Base-by-base conservation (phyloP, 306 rosid species). In the Prunus salicina region DNA sequence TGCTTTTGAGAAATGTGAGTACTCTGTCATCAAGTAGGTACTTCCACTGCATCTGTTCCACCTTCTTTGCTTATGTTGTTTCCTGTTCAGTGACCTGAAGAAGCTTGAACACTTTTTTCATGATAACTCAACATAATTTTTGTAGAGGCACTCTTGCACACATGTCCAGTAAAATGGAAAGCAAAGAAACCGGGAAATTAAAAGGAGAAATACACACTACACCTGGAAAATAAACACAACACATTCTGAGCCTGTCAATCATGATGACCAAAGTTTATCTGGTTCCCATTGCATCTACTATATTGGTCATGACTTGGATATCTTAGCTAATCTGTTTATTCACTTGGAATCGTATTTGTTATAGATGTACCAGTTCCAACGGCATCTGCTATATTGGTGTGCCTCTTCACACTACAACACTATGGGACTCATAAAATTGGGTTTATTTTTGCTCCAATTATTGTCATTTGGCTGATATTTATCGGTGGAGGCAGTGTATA, bases 371-470 rank as follows among this genome's bases (percentile, higher is more conserved):
- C 91, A 25, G 90, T 90, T 80, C 93, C 96, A 30, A 58, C 80
- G 69, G 92, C 97, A 12, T 92, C 93, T 78, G 86, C 70, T 69
- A 90, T 88, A 83, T 75, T 92, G 86, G 86, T 88, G 53, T 91
- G 89, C 79, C 85, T 92, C 75, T 92, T 92, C 88, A 86, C 79
- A 87, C 82, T 92, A 82, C 96, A 92, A 81, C 86, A 81, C 65
- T 88, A 53, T 28, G 97, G 97, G 53, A 92, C 96, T 43, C 90
- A 77, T 34, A 90, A 73, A 82, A 90, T 92, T 32, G 91, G 96
- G n/a, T 84, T 85, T 80, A 88, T 92, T 67, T 92, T 92, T 80
- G 97, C 96, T 64, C 96, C 97, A n/a, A 76, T 92, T 20, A 84
- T 92, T 76, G 72, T 68, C 53, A 71, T 83, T 79, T 92, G 97